phyloP scores from a whole-genome alignment of 2,329 filamentous ascomycete genomes.

The Amauroascus verrucosus region DNA sequence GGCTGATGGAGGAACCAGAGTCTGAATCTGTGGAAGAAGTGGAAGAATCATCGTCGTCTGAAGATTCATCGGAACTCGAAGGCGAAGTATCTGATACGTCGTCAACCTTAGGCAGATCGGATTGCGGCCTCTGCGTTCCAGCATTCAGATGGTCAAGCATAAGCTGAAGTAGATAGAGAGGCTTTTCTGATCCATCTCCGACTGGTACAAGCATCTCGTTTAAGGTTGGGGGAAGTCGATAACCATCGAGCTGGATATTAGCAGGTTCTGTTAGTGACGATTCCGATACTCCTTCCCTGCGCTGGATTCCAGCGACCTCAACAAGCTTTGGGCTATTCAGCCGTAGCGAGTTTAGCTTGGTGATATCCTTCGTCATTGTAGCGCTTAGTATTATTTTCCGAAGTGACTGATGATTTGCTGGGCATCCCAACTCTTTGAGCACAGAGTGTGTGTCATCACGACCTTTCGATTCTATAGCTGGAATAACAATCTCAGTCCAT shows the following conservation, averaged over 20 bases:
- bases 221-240: conserved; percentile 52
- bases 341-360: conserved; percentile 62
- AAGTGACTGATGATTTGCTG: conserved; percentile 38
- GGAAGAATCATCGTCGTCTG: conserved; percentile 19
- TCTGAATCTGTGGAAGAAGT: conserved; percentile 17
- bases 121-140: neutral
- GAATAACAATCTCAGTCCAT: conserved; percentile 66
- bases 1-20: conserved; percentile 17
- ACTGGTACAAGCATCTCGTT: conserved; percentile 59
- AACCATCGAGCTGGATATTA: conserved; percentile 40
- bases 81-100: conserved; percentile 21
- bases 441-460: conserved; percentile 36
- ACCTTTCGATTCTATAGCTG: conserved; percentile 46
- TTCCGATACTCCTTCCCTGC: neutral
- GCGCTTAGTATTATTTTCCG: conserved; percentile 82
- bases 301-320: conserved; percentile 43
- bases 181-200: conserved; percentile 61
- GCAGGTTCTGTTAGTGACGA: conserved; percentile 27
- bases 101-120: neutral
- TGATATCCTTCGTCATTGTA: conserved; percentile 80
- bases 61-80: conserved; percentile 27
- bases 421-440: conserved; percentile 29
- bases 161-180: conserved; percentile 72
- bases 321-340: conserved; percentile 66
- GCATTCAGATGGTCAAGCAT: conserved; percentile 41